Base-by-base conservation (phyloP, 2,329 filamentous ascomycete species). In the Cordyceps cateniannulata region DNA sequence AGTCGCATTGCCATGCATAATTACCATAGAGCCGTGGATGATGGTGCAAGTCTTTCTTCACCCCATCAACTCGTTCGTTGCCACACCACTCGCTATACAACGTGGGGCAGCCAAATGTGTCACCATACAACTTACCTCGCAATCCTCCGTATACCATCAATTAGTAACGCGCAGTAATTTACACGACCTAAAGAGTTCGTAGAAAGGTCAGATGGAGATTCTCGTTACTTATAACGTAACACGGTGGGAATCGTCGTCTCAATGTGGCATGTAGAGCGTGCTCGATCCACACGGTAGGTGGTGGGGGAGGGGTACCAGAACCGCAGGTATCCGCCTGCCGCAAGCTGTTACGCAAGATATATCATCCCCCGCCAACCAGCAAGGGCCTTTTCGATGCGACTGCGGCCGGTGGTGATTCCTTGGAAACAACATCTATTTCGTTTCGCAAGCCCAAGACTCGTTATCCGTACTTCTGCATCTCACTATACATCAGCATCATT, bases 301-400 rank as follows among this genome's bases (percentile, higher is more conserved):
- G 59, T 56, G 51, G 50, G 59, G 52, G 42, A 56, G 59, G 51
- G 57, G 45, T 56, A 51, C 59, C 29, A 61, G 59, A 61, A 27
- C 59, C 59, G 52, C 51, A 56, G 18, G 32, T 61, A 56, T 49
- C 45, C 45, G 59, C 14, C 25, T 18, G 22, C 27, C n/a, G 44
- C 20, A 42, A 54, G 35, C 44, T 57, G 22, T 45, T 44, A 52
- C 35, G 35, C 57, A 59, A 53, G 49, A 51, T 52, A 59, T 59
- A 59, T 40, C 40, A 45, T 52, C 56, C 38, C 40, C 57, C 29
- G 14, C 44, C 49, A 53, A 54, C 54, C 47, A 35, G 24, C 44
- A 44, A 51, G 35, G 51, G 59, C 52, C 35, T 18, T 59, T 58
- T 47, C 20, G 22, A 60, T 60, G 50, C 58, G 58, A 40, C n/a